These are phyloP conservation scores for Apiospora sp. DNA, from an alignment of 2,329 filamentous ascomycete genomes.

Conservation along the genomic window DNA sequence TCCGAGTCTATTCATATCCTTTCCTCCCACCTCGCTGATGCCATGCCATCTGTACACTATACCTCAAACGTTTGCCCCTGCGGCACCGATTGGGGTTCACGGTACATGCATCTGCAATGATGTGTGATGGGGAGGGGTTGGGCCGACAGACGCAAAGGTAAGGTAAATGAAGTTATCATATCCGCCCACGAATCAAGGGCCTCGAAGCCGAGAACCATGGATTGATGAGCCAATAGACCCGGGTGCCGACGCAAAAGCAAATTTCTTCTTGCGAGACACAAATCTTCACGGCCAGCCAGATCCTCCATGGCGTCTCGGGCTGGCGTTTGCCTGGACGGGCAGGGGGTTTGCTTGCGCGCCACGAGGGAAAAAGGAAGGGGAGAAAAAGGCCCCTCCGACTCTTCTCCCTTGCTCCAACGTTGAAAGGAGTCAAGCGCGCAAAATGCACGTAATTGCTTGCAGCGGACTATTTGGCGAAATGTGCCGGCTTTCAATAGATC, in stretches of 20 bases:
- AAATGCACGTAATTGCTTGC: background rate
- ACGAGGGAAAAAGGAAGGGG: background rate
- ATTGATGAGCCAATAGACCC: background rate
- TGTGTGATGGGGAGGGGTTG: conserved; percentile 1
- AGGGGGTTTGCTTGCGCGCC: background rate
- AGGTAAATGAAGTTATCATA: conserved; percentile 10
- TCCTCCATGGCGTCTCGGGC: conserved; percentile 9
- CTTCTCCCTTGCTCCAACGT: background rate
- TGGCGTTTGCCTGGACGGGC: conserved; percentile 6
- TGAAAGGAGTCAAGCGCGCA: background rate
- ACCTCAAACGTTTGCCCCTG: conserved; percentile 6
- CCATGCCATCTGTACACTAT: background rate
- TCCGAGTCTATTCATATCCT: background rate
- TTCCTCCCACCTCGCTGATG: background rate
- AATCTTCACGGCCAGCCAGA: conserved; percentile 16
- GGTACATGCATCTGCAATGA: background rate
- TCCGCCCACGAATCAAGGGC: background rate
- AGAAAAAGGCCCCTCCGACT: background rate
- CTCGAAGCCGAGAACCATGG: background rate
- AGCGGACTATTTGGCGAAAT: conserved; percentile 6
- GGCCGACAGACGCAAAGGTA: conserved; percentile 8
- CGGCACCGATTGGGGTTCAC: background rate
- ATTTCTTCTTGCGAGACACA: background rate
- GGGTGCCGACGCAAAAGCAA: conserved; percentile 19
- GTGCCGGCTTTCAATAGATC: conserved; percentile 21